These are phyloP conservation scores for Clarkia xantiana DNA, from an alignment of 345 rosid species.

Conservation along the genomic window DNA sequence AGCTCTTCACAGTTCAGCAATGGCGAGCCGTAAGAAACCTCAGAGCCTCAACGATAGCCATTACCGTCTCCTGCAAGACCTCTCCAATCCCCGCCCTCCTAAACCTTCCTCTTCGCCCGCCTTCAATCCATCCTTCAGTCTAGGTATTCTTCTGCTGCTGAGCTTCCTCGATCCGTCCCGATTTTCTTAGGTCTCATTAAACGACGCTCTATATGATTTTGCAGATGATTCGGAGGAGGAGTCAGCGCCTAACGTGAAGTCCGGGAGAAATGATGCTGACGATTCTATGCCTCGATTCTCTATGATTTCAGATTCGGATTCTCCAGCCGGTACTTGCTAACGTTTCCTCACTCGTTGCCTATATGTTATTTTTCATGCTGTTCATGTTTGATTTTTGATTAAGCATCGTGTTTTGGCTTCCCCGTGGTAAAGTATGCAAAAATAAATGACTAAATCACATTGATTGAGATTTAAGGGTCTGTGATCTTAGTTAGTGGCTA, in stretches of 20 bases:
- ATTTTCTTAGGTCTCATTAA: too few relatives aligned
- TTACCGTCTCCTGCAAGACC: constrained; percentile 64
- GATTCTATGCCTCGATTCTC: constrained; percentile 20
- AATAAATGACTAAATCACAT: too few relatives aligned
- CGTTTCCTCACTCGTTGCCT: neutral
- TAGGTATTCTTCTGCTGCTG: neutral
- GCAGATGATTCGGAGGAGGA: constrained; percentile 15
- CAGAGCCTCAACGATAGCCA: constrained; percentile 73
- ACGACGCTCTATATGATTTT: neutral
- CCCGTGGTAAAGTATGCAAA: too few relatives aligned
- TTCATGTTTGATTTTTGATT: neutral
- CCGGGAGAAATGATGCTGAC: constrained; percentile 14
- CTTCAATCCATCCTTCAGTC: constrained; percentile 3
- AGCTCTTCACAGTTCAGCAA: constrained; percentile 17
- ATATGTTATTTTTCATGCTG: neutral
- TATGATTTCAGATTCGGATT: constrained; percentile 41
- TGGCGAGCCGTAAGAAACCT: constrained; percentile 38
- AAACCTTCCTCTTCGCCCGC: constrained; percentile 11
- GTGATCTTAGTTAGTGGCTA: too few relatives aligned
- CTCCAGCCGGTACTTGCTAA: constrained; percentile 20
- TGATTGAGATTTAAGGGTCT: too few relatives aligned
- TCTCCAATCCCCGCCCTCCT: constrained; percentile 38
- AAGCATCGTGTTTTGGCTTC: too few relatives aligned
- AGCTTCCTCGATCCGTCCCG: neutral
- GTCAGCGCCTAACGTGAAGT: constrained; percentile 13